phyloP scores from a whole-genome alignment of 768 basidiomycete genomes.

The Panellus pusillus region DNA sequence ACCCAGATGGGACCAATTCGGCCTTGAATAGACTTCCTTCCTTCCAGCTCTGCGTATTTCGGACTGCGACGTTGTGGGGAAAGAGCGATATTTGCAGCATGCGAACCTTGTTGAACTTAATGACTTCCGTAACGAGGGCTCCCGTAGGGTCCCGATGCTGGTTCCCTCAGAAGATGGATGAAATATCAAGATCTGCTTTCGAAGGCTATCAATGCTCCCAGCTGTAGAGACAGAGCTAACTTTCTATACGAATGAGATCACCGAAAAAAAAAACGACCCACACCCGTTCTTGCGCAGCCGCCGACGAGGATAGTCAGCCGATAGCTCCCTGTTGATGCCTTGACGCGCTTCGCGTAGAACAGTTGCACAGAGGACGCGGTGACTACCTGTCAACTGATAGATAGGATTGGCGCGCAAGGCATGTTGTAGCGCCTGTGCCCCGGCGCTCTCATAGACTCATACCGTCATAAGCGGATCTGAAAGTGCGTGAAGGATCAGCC shows the following conservation, averaged over 20 bases:
- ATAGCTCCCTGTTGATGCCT: conserved; percentile 1
- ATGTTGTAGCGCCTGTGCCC: no score
- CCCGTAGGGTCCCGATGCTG: conserved; percentile 1
- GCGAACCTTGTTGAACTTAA: conserved; percentile 10
- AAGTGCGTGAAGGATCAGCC: background rate
- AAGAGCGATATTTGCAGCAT: no score
- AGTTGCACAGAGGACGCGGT: conserved; percentile 21
- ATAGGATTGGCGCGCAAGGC: background rate
- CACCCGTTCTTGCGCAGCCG: background rate
- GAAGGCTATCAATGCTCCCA: no score
- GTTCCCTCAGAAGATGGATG: no score
- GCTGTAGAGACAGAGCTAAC: no score
- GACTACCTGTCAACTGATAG: conserved; percentile 8
- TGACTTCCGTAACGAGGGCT: conserved; percentile 22
- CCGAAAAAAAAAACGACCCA: background rate
- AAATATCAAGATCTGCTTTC: no score
- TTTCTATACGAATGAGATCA: background rate
- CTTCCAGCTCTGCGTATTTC: no score
- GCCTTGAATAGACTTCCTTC: no score
- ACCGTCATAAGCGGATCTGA: conserved; percentile 18
- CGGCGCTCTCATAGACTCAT: no score
- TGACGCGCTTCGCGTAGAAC: conserved; percentile 21
- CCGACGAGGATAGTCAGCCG: background rate
- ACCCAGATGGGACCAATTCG: no score
- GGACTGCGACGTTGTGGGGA: no score